Evolutionary conservation across 495 filamentous ascomycete genomes (phyloP), one percentile per base, ranked within the genome.

Genomic region (Penicilliopsis zonata): DNA sequence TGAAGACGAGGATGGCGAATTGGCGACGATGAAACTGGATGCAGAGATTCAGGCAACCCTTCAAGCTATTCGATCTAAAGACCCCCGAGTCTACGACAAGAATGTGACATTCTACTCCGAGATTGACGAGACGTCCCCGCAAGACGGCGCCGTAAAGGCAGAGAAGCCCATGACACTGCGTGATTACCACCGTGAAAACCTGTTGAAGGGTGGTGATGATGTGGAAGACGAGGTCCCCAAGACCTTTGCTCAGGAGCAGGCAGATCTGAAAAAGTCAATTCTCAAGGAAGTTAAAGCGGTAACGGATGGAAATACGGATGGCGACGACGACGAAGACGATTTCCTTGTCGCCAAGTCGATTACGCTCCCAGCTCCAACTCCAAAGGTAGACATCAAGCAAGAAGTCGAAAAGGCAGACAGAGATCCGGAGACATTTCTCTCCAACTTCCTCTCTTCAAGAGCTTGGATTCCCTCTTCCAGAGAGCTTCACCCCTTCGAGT

Each of bases 161-260:
- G 73, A 86, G 36, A 93, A 88, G 59, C 74, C 88, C 5, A 78
- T 98, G 65, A 84, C 75, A 34, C 65, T 98, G 31, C 72, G 68
- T 40, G 85, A 96, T 50, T 98, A 95, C 50, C 90, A 98, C 43
- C 74, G 85, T 28, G 72, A 82, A 52, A 88, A 88, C 36, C 65
- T 94, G 7, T 46, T 98, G 27, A 70, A 67, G 15, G 78, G 70
- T 24, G 65, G 64, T 17, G 61, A 68, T 15, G 61, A 61, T 3
- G 71, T 72, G n/a, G 68, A 73, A 0, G 61, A 65, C 18, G 40
- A 57, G 9, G 54, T 61, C 2, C 71, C 76, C 9, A 67, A 59
- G 40, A 88, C 86, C 15, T 95, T 90, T 46, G 72, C 65, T 8
- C 72, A 94, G 47, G 82, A 95, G 54, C 90, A 95, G 44, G 80